Conservation (phyloP, 2,329 filamentous ascomycete species). For the Beauveria pseudobassiana region DNA sequence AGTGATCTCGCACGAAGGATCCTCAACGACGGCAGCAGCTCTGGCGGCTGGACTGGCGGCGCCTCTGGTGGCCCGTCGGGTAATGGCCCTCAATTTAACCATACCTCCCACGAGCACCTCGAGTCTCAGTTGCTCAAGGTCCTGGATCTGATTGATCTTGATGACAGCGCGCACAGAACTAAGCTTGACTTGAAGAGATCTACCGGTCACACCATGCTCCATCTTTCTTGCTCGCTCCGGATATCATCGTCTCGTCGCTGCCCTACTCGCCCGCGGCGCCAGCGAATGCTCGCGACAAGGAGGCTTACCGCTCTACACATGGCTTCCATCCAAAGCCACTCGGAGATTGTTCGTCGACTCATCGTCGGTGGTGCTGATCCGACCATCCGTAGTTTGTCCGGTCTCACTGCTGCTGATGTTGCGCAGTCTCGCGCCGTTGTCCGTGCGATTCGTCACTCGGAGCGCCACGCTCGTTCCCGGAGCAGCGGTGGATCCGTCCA, state of each 20-base stretch:
- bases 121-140: conserved; percentile 64
- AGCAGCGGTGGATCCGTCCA: conserved; percentile 58
- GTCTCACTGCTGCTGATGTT: conserved; percentile 64
- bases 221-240: conserved; percentile 69
- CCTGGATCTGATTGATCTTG: conserved; percentile 71
- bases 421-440: conserved; percentile 58
- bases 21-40: conserved; percentile 38
- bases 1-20: conserved; percentile 55
- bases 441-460: conserved; percentile 54
- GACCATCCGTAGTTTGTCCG: conserved; percentile 59
- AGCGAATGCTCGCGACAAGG: conserved; percentile 70
- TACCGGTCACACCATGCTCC: conserved; percentile 74
- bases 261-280: conserved; percentile 69
- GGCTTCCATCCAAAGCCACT: conserved; percentile 67
- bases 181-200: conserved; percentile 57
- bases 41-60: conserved; percentile 37
- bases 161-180: conserved; percentile 62
- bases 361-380: conserved; percentile 68
- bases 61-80: conserved; percentile 31
- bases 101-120: conserved; percentile 41
- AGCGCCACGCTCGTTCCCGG: conserved; percentile 56
- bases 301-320: conserved; percentile 79
- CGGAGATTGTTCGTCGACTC: conserved; percentile 68
- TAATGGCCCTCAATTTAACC: conserved; percentile 37
- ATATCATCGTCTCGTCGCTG: conserved; percentile 67